Evolutionary conservation across 78 protist species (phyloP), one percentile per base, ranked within the genome.

Genomic region (Speleostelium caveatum): DNA sequence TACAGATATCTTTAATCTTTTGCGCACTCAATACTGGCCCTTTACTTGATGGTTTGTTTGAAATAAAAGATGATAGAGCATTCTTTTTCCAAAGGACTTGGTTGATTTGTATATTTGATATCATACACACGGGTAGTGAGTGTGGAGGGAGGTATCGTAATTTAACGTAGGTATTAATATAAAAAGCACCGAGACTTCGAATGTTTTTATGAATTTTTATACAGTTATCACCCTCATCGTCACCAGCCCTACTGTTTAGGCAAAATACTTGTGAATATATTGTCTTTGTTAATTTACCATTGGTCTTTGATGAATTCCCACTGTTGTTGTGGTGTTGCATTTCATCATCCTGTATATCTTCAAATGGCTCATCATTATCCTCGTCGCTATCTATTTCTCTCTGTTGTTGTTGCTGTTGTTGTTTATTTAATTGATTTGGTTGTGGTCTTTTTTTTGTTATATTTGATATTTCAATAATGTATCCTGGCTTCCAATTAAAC

Each of bases 401-500:
- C n/a, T n/a, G n/a, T n/a, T n/a, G n/a, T n/a, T n/a, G n/a, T n/a
- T n/a, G n/a, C n/a, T n/a, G n/a, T n/a, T n/a, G n/a, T n/a, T 10
- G 26, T 42, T n/a, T 19, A 2, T 24, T 33, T 38, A 33, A 16
- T 45, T 45, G 5, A 16, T 69, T 28, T 26, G 22, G 36, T 4
- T 38, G 19, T 38, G 26, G 19, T 39, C 39, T 32, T 19, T 32
- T 36, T 53, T 30, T 4, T 7, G 7, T 30, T 17, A 22, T 16
- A 58, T 58, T 58, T 74, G 83, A 74, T 6, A 80, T 80, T 28
- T 80, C 73, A 26, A 80, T 49, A 28, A 80, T 80, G 30, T 80
- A 75, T 38, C 77, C 77, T 53, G 24, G 8, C 53, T 68, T 80
- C 89, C 89, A 80, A 24, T 80, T 59, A 58, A 67, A 80, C 56